Evolutionary conservation across 108 stramenopile species (phyloP).

Genomic region (Fragilaria crotonensis): DNA sequence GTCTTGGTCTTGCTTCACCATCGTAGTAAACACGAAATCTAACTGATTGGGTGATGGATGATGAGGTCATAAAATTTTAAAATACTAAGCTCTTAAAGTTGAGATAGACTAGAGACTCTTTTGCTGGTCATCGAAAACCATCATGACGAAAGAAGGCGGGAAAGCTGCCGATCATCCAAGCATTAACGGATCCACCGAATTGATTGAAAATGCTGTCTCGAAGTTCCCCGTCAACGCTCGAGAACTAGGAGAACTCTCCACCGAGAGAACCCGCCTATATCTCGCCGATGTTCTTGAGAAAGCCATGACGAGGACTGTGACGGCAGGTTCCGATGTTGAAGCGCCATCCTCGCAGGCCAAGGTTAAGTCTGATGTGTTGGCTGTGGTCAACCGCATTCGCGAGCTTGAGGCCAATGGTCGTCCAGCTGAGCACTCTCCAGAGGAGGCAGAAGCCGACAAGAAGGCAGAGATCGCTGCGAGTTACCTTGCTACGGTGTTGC

Average conservation of each 20-base stretch:
- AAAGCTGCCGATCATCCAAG: too few relatives aligned
- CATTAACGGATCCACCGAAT: too few relatives aligned
- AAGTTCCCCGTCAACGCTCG: slow-evolving; percentile 27
- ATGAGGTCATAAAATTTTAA: too few relatives aligned
- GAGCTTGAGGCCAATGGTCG: slow-evolving; percentile 15
- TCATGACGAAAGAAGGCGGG: too few relatives aligned
- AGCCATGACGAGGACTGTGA: slow-evolving; percentile 28
- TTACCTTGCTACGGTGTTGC: slow-evolving; percentile 51
- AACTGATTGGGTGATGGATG: too few relatives aligned
- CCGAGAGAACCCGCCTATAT: slow-evolving; percentile 49
- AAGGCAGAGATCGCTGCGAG: slow-evolving; percentile 65
- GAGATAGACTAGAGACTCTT: too few relatives aligned
- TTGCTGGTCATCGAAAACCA: too few relatives aligned
- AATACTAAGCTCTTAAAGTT: too few relatives aligned
- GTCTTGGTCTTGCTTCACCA: too few relatives aligned
- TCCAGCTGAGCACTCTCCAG: slow-evolving; percentile 24
- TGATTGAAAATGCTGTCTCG: too few relatives aligned
- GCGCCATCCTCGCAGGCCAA: slow-evolving; percentile 17
- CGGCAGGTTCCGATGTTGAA: slow-evolving; percentile 28
- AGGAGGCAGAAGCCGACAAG: slow-evolving; percentile 30
- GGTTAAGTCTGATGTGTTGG: slow-evolving; percentile 20
- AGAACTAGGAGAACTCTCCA: slow-evolving; percentile 49
- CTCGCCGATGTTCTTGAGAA: slow-evolving; percentile 51
- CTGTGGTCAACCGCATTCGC: slow-evolving; percentile 36
- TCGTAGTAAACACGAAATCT: too few relatives aligned